phyloP scores from a whole-genome alignment of 139 green algal genomes.

The Edaphochlamys debaryana region DNA sequence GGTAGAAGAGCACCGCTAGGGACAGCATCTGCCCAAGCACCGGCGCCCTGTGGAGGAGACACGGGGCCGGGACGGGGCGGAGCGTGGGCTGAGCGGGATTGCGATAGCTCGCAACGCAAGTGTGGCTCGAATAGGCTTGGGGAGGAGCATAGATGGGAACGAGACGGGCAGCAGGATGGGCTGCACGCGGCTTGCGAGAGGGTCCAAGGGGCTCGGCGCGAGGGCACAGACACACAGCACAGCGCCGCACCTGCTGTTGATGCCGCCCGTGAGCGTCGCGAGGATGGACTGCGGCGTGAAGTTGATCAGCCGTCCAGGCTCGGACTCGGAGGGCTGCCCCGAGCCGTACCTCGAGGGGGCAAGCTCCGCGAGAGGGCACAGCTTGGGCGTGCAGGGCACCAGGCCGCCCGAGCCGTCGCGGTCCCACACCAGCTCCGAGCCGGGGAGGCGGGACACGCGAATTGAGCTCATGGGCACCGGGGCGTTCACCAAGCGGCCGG shows the following conservation, averaged over 20 bases:
- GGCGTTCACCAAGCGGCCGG: background rate
- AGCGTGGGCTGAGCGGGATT: too few relatives aligned
- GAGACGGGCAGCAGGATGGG: too few relatives aligned
- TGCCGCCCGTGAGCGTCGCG: background rate
- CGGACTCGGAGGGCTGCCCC: background rate
- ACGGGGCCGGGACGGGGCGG: too few relatives aligned
- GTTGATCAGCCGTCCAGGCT: background rate
- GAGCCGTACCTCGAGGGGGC: background rate
- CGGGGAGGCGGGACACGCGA: background rate
- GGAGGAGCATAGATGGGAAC: too few relatives aligned
- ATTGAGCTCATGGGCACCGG: background rate
- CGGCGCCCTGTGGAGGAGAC: background rate
- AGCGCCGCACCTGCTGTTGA: background rate
- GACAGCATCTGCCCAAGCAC: background rate
- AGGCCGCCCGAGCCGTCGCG: background rate
- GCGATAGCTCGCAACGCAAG: too few relatives aligned
- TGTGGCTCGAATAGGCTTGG: too few relatives aligned
- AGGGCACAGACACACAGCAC: too few relatives aligned
- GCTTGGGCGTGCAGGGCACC: background rate
- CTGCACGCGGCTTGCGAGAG: too few relatives aligned
- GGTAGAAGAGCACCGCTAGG: background rate
- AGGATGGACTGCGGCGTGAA: background rate
- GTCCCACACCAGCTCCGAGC: slow-evolving; percentile 13
- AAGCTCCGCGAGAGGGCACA: background rate
- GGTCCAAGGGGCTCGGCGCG: too few relatives aligned